Conservation (phyloP, 768 basidiomycete species). For the Lactifluus rugatus region DNA sequence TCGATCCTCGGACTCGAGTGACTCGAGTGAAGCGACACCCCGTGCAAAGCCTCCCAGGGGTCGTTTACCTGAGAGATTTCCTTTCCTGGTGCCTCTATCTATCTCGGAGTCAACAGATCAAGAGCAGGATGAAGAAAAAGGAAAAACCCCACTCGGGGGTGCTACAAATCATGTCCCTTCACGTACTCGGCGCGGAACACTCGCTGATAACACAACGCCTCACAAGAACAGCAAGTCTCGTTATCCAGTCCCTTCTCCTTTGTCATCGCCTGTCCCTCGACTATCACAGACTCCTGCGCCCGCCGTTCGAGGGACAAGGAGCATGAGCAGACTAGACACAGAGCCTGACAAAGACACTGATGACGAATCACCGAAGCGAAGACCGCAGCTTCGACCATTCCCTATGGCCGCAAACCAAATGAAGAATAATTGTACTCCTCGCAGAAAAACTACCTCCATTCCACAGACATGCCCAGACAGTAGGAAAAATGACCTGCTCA, state of each 20-base stretch:
- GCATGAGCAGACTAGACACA: not conserved
- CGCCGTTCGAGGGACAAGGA: not conserved
- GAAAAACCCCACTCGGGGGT: not conserved
- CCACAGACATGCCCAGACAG: not conserved
- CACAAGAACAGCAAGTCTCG: conserved; percentile 3
- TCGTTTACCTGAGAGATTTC: not conserved
- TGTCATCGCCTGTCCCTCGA: conserved; percentile 14
- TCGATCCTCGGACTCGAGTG: not conserved
- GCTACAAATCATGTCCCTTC: not conserved
- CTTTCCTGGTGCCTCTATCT: conserved; percentile 3
- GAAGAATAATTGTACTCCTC: not conserved
- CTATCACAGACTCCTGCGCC: not conserved
- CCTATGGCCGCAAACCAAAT: conserved; percentile 10
- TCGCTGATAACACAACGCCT: not conserved
- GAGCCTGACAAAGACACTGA: conserved; percentile 3
- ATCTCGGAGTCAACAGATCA: not conserved
- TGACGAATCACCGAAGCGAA: not conserved
- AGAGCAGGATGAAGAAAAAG: not conserved
- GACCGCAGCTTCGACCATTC: conserved; percentile 12
- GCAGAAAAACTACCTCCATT: not conserved
- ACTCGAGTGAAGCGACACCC: conserved; percentile 8
- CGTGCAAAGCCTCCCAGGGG: not conserved
- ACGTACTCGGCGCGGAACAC: not conserved
- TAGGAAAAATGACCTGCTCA: not conserved
- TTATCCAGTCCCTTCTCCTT: conserved; percentile 14